These are phyloP conservation scores for Pichia kudriavzevii DNA, from an alignment of 1,139 yeast genomes.

Conservation along the genomic window DNA sequence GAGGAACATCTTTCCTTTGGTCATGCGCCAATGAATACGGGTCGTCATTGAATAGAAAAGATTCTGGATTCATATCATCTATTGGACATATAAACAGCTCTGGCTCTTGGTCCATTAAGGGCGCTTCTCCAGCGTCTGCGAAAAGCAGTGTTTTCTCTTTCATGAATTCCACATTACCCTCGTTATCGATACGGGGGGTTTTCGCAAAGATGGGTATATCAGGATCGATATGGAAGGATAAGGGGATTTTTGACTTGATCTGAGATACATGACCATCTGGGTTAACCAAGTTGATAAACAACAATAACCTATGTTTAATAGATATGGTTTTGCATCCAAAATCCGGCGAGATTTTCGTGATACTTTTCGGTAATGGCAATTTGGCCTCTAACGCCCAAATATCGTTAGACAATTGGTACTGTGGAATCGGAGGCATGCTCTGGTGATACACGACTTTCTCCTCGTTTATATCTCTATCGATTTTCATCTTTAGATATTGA, in stretches of 20 bases:
- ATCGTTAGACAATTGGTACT: constrained; percentile 34
- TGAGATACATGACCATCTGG: constrained; percentile 68
- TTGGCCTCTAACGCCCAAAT: constrained; percentile 44
- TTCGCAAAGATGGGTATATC: too few species aligned
- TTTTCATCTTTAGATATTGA: constrained; percentile 43
- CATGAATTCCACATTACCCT: too few species aligned
- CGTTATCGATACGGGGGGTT: too few species aligned
- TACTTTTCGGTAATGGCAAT: constrained; percentile 43
- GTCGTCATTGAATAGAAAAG: constrained; percentile 11
- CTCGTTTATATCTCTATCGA: constrained; percentile 33
- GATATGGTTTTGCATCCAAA: constrained; percentile 44
- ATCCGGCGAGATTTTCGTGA: constrained; percentile 50
- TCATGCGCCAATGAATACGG: background rate
- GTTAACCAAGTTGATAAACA: constrained; percentile 46
- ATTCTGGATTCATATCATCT: constrained; percentile 11
- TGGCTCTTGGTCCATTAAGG: constrained; percentile 1
- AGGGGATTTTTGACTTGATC: constrained; percentile 66
- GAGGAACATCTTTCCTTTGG: background rate
- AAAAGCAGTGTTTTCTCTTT: too few species aligned
- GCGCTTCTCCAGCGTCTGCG: too few species aligned
- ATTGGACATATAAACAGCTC: constrained; percentile 7
- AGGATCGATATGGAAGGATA: constrained; percentile 38
- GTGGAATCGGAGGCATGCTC: constrained; percentile 25
- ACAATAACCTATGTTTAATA: constrained; percentile 58
- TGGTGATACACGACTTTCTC: constrained; percentile 33